A percentile compares a stretch with the other conserved stretches of the same genome.
Conservation (phyloP, 1,284 basidiomycete species). For the Leccinum subrobustum region DNA sequence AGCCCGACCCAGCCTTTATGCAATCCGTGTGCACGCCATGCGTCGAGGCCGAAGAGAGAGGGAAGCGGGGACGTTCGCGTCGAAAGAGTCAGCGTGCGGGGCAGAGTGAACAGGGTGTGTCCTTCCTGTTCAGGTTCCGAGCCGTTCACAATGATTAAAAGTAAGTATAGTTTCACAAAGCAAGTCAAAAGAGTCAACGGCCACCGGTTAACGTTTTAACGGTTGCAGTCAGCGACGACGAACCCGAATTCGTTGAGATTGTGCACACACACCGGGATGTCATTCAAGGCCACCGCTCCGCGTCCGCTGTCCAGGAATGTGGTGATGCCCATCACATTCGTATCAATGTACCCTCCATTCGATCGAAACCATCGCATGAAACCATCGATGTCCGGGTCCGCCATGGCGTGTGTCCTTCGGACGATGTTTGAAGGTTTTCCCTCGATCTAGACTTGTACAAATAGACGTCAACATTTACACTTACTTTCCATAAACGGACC, state of each 20-base stretch:
- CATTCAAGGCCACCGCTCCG: constrained; percentile 67
- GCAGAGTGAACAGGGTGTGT: constrained; percentile 80
- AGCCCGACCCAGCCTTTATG: constrained; percentile 83
- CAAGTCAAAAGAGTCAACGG: background rate
- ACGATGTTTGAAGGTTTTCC: background rate
- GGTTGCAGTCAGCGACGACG: background rate
- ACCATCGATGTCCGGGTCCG: constrained; percentile 22
- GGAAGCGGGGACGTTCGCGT: constrained; percentile 74
- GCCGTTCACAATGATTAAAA: background rate
- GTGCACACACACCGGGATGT: constrained; percentile 57
- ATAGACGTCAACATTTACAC: background rate
- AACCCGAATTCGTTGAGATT: background rate
- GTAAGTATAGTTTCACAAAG: background rate
- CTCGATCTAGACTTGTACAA: background rate
- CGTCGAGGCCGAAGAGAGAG: constrained; percentile 49
- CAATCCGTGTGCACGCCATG: constrained; percentile 61
- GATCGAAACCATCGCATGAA: constrained; percentile 44
- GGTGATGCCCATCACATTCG: constrained; percentile 43
- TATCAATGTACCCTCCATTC: constrained; percentile 45
- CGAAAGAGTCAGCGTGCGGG: constrained; percentile 76
- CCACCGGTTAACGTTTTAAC: background rate
- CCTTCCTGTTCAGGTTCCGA: constrained; percentile 49
- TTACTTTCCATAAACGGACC: background rate
- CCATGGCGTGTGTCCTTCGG: background rate
- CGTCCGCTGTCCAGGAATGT: constrained; percentile 61